These are phyloP conservation scores for Lactuca saligna DNA, from an alignment of 129 eudicot genomes.

Conservation along the genomic window DNA sequence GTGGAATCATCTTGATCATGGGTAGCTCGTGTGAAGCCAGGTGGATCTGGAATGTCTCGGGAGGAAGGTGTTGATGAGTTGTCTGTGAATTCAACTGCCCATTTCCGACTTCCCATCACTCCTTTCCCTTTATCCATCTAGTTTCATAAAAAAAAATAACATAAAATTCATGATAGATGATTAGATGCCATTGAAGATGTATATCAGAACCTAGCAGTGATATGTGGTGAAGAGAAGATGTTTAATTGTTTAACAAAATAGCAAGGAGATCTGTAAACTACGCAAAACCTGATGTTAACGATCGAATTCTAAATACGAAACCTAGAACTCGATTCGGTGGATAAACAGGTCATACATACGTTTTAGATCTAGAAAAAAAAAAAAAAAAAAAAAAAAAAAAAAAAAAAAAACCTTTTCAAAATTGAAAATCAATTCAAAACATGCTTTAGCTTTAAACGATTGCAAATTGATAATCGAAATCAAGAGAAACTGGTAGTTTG, in stretches of 20 bases:
- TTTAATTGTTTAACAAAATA: too few species aligned
- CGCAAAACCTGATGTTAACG: neutral
- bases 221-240: too few species aligned
- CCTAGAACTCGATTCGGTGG: constrained; percentile 8
- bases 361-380: constrained; percentile 10
- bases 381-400: neutral
- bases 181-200: too few species aligned
- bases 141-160: neutral
- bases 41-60: constrained; percentile 89
- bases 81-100: constrained; percentile 93
- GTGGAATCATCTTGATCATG: constrained; percentile 89
- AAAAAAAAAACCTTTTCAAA: neutral
- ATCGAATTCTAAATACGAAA: neutral
- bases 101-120: constrained; percentile 65
- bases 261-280: too few species aligned
- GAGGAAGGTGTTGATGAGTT: constrained; percentile 64
- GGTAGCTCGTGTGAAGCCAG: constrained; percentile 79
- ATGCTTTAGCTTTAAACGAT: neutral
- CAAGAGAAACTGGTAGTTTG: neutral
- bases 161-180: too few species aligned
- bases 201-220: too few species aligned
- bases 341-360: constrained; percentile 1
- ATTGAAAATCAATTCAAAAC: constrained; percentile 4
- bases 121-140: constrained; percentile 92
- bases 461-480: neutral